phyloP scores from a whole-genome alignment of 495 filamentous ascomycete species.

The Staphylotrichum longicolle region DNA sequence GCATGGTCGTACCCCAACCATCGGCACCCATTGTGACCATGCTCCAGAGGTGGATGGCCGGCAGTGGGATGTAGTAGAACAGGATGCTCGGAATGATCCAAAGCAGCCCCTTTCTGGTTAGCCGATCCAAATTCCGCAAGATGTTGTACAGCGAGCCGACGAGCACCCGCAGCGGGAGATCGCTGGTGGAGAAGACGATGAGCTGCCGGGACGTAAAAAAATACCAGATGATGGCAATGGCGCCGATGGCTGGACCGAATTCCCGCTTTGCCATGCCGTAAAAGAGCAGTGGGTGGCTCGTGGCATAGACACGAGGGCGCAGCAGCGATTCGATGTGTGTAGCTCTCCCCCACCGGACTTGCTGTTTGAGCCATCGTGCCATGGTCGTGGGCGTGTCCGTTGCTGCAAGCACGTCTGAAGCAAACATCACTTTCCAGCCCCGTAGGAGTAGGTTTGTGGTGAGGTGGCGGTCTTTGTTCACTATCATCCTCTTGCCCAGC shows the following conservation, averaged over 20 bases:
- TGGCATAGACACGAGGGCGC: slow-evolving; percentile 15
- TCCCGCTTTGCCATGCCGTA: slow-evolving; percentile 21
- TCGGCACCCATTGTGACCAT: slow-evolving; percentile 21
- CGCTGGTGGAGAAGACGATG: slow-evolving; percentile 3
- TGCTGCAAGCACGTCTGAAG: slow-evolving; percentile 15
- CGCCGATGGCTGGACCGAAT: slow-evolving; percentile 19
- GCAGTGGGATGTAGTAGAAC: slow-evolving; percentile 20
- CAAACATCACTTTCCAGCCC: slow-evolving; percentile 20
- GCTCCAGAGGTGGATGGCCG: slow-evolving; percentile 20
- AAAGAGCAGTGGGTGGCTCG: slow-evolving; percentile 16
- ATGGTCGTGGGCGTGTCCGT: slow-evolving; percentile 20
- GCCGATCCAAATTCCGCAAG: slow-evolving; percentile 10
- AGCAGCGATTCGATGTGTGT: slow-evolving; percentile 21
- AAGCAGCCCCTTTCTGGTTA: background rate
- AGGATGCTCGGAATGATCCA: slow-evolving; percentile 17
- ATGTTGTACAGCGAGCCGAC: slow-evolving; percentile 13
- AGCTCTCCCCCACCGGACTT: slow-evolving; percentile 21
- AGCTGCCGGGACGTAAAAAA: slow-evolving; percentile 13
- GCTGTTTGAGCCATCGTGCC: slow-evolving; percentile 17
- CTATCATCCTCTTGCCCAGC: slow-evolving; percentile 21
- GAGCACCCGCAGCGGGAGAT: slow-evolving; percentile 12
- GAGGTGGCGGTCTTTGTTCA: slow-evolving; percentile 22
- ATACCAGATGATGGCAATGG: slow-evolving; percentile 17
- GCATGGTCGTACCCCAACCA: slow-evolving; percentile 20
- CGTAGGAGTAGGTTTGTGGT: slow-evolving; percentile 17